These are phyloP conservation scores for Physcomitrellopsis africana DNA, from an alignment of 225 moss, liverwort and hornwort species.

Conservation along the genomic window DNA sequence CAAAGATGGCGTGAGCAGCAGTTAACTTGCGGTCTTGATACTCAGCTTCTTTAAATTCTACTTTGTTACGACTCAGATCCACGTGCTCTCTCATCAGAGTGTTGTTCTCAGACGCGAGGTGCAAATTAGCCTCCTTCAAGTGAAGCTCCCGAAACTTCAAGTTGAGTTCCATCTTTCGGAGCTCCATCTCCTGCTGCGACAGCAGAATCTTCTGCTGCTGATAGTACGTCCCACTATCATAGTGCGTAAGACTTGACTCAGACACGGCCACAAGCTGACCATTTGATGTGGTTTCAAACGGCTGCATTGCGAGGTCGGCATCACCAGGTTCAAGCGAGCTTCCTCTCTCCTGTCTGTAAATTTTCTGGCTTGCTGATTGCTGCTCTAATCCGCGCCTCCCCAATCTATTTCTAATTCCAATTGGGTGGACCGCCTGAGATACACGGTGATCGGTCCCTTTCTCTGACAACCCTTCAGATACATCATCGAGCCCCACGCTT, in stretches of 20 bases:
- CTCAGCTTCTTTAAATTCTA: constrained; percentile 67
- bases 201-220: constrained; percentile 57
- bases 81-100: constrained; percentile 77
- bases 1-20: constrained; percentile 56
- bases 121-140: constrained; percentile 70
- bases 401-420: constrained; percentile 37
- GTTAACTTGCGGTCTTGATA: constrained; percentile 72
- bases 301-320: constrained; percentile 41
- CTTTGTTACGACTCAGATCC: constrained; percentile 64
- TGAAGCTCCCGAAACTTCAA: constrained; percentile 61
- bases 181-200: constrained; percentile 57
- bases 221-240: constrained; percentile 41
- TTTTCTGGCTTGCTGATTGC: constrained; percentile 34
- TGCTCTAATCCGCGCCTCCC: constrained; percentile 42
- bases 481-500: constrained; percentile 21
- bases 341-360: constrained; percentile 15
- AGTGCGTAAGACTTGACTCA: constrained; percentile 33
- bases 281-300: constrained; percentile 30
- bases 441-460: constrained; percentile 28
- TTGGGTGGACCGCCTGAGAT: constrained; percentile 11
- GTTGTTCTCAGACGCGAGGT: constrained; percentile 72
- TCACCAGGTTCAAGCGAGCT: constrained; percentile 39
- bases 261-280: constrained; percentile 46
- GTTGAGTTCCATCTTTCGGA: constrained; percentile 61
- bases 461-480: constrained; percentile 37